Evolutionary conservation across 148 eudicot species (phyloP).

Genomic region (Vaccinium corymbosum): DNA sequence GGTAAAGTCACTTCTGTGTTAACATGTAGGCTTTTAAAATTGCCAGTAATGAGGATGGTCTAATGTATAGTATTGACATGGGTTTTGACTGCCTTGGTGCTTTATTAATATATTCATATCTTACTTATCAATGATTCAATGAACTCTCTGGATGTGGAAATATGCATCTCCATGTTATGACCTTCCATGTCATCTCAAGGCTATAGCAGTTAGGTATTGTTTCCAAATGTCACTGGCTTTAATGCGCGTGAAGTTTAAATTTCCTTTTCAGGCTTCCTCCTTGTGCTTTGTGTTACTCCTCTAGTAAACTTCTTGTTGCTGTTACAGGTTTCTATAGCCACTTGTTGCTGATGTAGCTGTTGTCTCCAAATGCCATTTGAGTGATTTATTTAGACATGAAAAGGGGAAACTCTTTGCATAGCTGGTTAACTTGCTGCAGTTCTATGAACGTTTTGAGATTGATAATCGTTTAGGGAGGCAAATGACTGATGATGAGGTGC

Average conservation of each 20-base stretch:
- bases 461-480: conserved; percentile 85
- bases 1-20: background rate
- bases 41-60: background rate
- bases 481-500: conserved; percentile 92
- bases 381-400: conserved; percentile 77
- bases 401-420: conserved; percentile 88
- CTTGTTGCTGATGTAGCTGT: conserved; percentile 98
- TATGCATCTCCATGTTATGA: background rate
- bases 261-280: background rate
- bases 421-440: conserved; percentile 91
- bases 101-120: background rate
- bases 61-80: background rate
- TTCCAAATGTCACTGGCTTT: too few species aligned
- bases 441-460: conserved; percentile 90
- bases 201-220: too few species aligned
- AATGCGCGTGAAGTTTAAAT: too few species aligned
- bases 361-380: conserved; percentile 92
- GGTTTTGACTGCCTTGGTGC: background rate
- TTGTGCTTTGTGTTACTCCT: background rate
- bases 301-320: conserved; percentile 9
- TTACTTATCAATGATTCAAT: background rate
- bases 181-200: background rate
- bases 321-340: conserved; percentile 68
- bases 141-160: background rate
- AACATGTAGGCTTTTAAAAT: background rate